Evolutionary conservation across 371 early-diverging fungal genomes (phyloP), one percentile per base, ranked within the genome.

Genomic region (Phascolomyces articulosus): DNA sequence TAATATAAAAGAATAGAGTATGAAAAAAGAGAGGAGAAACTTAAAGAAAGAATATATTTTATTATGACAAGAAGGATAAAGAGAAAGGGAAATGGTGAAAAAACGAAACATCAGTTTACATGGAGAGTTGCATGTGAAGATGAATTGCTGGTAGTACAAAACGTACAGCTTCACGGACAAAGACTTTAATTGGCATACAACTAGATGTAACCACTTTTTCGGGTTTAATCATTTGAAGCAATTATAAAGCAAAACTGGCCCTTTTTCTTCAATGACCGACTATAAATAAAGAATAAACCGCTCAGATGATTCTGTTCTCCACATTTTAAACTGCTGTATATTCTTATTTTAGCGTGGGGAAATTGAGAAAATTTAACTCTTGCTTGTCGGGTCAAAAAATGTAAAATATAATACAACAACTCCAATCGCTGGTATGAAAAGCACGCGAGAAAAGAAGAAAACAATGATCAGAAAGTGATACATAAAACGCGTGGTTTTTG

Each of bases 51-150:
- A 11, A 26, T 21, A 51, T 15, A 23, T 21, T 24, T 51, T 21
- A 24, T 24, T 15, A 23, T 26, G 15, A 51, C 15, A 26, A 51
- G 15, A 51, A 49, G 23, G 21, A 49, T 23, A 51, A 51, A 26
- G 51, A 24, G 24, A 26, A 21, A 24, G 6, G 11, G 11, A 34
- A 34, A 34, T 9, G 11, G n/a, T n/a, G 34, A 34, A 38, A 38
- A 20, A 21, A 18, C 57, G 40, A 57, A 40, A 57, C 20, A 40
- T 34, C 34, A 38, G 29, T 20, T 18, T 29, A 57, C 40, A 23
- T 31, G 40, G 40, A 57, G 34, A 40, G 24, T 24, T 21, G 28
- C 57, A 57, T 57, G 57, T 57, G 57, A 57, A 57, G 57, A 57
- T 57, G 40, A 57, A 57, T 31, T 31, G 40, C 9, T 38, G 40